Conservation (phyloP, 2,329 filamentous ascomycete genomes). For the Arthrobotrys pseudoclavata region DNA sequence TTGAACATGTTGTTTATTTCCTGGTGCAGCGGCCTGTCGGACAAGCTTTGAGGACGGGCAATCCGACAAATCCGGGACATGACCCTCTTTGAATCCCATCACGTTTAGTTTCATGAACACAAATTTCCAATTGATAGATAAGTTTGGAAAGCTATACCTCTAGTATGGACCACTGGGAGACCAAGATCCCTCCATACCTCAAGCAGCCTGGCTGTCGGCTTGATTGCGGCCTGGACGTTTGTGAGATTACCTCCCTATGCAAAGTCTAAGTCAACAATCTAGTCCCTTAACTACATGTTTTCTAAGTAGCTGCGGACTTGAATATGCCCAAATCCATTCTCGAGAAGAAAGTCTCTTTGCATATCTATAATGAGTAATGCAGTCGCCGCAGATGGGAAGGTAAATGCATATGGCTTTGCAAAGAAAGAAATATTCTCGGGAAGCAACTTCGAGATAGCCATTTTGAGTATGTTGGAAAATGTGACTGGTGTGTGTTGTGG, state of each 20-base stretch:
- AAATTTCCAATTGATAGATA: background rate
- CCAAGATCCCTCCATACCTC: constrained; percentile 67
- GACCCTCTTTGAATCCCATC: constrained; percentile 66
- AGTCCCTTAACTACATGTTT: constrained; percentile 63
- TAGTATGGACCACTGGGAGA: constrained; percentile 69
- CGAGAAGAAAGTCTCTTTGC: constrained; percentile 70
- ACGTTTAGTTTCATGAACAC: background rate
- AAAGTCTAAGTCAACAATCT: background rate
- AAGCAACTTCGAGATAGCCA: constrained; percentile 57
- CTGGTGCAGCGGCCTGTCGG: constrained; percentile 69
- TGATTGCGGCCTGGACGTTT: constrained; percentile 62
- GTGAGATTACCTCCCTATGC: constrained; percentile 52
- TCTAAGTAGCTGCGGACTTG: constrained; percentile 66
- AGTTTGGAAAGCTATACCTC: constrained; percentile 60
- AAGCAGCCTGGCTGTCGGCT: constrained; percentile 65
- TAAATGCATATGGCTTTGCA: constrained; percentile 69
- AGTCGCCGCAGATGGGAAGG: constrained; percentile 68
- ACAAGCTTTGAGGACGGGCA: constrained; percentile 70
- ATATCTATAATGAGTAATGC: constrained; percentile 71
- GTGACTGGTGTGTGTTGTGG: constrained; percentile 25
- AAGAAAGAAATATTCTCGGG: constrained; percentile 55
- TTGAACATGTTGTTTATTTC: constrained; percentile 67
- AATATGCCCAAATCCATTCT: constrained; percentile 70
- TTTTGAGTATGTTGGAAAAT: constrained; percentile 30
- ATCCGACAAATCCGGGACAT: constrained; percentile 70